Evolutionary conservation across 495 filamentous ascomycete species (phyloP), one percentile per base, ranked within the genome.

Genomic region (Podospora sp.): DNA sequence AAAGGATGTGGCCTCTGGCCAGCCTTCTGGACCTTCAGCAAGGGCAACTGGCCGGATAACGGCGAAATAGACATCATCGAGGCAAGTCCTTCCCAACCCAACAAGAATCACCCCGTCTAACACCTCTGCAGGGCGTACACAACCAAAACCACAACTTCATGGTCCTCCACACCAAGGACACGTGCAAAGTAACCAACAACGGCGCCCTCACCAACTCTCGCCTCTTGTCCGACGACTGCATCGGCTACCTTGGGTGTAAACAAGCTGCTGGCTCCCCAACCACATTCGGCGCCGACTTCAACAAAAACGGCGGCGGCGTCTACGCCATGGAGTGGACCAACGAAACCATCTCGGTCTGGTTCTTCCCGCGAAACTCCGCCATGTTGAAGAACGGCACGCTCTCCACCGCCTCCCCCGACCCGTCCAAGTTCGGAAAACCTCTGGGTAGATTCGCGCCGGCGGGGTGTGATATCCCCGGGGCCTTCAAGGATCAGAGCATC

Each of bases 1-100:
- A 25, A 36, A 46, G 68, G 66, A 14, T 95, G 92, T 72, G 92
- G 92, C 60, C 74, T 80, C 40, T 86, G 84, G 84, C 83, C 83
- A 0, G 83, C 84, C 18, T 84, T 82, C 69, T 96, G 92, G 91
- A 90, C 87, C 1, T 80, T 89, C 14, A 91, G 92, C 20, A 83
- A 84, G 5, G n/a, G 6, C 6, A 81, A 87, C 57, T 97, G 94
- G 94, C 94, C 93, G 0, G 75, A 78, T 12, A 82, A 85, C 40
- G 94, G 94, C 22, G 94, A 97, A 77, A 93, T 96, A 68, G 93
- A 97, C 81, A 93, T 97, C 70, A 89, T 97, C 74, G 93, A 97
- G n/a, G n/a, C n/a, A n/a, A n/a, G n/a, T n/a, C n/a, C n/a, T n/a
- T n/a, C n/a, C n/a, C n/a, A n/a, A n/a, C n/a, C n/a, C n/a, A n/a